Percentiles rank a stretch among this genome's conserved stretches.
Conservation (phyloP, 2,329 filamentous ascomycete genomes). For the Leptoxyphium fumago region DNA sequence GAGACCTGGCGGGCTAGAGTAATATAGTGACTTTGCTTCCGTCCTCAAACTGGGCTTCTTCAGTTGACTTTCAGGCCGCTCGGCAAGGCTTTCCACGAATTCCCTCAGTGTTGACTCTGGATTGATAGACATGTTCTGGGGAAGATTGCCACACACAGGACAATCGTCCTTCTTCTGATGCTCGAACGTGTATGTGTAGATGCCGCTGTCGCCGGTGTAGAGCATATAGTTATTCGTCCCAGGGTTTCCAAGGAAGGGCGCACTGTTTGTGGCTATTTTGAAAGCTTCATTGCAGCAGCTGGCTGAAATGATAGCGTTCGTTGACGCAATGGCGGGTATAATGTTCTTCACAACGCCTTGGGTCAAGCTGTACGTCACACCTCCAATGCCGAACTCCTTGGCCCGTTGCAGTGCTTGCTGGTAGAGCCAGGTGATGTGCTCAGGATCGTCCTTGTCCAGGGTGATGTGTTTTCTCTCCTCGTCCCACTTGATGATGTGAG, state of each 20-base stretch:
- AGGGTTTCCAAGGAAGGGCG: constrained; percentile 62
- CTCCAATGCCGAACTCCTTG: constrained; percentile 74
- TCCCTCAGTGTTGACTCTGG: constrained; percentile 61
- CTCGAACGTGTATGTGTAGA: constrained; percentile 96
- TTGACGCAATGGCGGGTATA: constrained; percentile 94
- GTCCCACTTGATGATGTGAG: constrained; percentile 95
- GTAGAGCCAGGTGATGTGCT: constrained; percentile 96
- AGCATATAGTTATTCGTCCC: constrained; percentile 77
- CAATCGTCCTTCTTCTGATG: constrained; percentile 91
- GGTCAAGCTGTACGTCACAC: constrained; percentile 88
- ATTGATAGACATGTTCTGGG: constrained; percentile 60
- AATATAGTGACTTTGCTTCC: constrained; percentile 75
- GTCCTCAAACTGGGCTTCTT: constrained; percentile 82
- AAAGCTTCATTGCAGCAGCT: constrained; percentile 94
- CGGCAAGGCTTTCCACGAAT: constrained; percentile 70
- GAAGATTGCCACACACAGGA: constrained; percentile 76
- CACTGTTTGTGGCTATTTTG: constrained; percentile 75
- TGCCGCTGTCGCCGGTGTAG: constrained; percentile 89
- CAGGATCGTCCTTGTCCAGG: constrained; percentile 89
- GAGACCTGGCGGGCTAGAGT: constrained; percentile 66
- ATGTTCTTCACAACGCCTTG: constrained; percentile 99
- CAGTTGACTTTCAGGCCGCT: constrained; percentile 75
- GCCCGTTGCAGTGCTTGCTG: constrained; percentile 69
- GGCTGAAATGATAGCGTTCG: constrained; percentile 91
- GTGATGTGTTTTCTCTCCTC: constrained; percentile 52